Base-by-base conservation (phyloP, 768 basidiomycete genomes). In the Lentinula sp. region DNA sequence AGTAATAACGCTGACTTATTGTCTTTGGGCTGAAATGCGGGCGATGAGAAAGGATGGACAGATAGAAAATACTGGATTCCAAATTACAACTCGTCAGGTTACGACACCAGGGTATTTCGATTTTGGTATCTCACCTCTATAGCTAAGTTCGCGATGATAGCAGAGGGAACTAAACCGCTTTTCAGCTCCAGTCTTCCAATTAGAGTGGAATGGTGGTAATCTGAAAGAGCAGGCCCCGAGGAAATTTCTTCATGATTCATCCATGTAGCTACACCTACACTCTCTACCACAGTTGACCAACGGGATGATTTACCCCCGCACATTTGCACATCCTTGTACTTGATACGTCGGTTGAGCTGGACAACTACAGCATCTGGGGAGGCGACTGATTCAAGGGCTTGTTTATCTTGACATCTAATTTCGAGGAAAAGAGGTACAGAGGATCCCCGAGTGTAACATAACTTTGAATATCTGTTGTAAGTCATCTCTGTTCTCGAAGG, bases 391-490 rank as follows among this genome's bases (percentile, higher is more conserved):
- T 65, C 63, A n/a, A 65, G 54, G 16, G 60, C 64, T 32, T 63
- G 62, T 15, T 4, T 16, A 54, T 65, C 64, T 43, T 36, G 33
- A 13, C 52, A 57, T 23, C n/a, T 20, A 1, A 65, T 41, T 6
- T 32, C 18, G 6, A 65, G 33, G 35, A 36, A 35, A 16, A 59
- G 56, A 37, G 64, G 64, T 32, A 65, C 57, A 2, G 49, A 43
- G 13, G 64, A 56, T 28, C 64, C 64, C 51, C 64, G 51, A n/a
- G 64, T 63, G 36, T 63, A 65, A 32, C 28, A 60, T 16, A 61
- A 50, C 64, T 63, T 28, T 50, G 16, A 15, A 52, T n/a, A 13
- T 53, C n/a, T 5, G 50, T 15, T 28, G 6, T 53, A 53, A 53
- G 51, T n/a, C 16, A 20, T 15, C 18, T 18, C 12, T 35, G 15